These are phyloP conservation scores for Geosmithia flava DNA, from an alignment of 2,329 filamentous ascomycete genomes.

Conservation along the genomic window DNA sequence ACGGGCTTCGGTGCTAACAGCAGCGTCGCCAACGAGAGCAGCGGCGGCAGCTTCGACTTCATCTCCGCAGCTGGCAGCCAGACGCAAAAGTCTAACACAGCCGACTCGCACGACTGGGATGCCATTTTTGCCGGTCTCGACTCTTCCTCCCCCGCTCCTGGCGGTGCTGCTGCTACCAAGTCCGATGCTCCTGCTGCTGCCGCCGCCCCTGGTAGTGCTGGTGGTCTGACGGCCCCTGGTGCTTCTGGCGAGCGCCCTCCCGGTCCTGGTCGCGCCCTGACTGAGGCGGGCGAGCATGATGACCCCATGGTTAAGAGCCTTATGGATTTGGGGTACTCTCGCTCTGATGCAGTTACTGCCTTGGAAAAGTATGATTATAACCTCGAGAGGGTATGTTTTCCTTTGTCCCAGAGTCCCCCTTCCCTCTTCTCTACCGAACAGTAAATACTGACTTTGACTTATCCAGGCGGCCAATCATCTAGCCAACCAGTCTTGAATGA, in stretches of 20 bases:
- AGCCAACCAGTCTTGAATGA: slow-evolving; percentile 37
- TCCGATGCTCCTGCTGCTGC: slow-evolving; percentile 6
- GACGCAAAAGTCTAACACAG: slow-evolving; percentile 17
- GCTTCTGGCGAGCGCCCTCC: slow-evolving; percentile 11
- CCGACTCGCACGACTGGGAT: slow-evolving; percentile 75
- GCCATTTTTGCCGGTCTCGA: slow-evolving; percentile 80
- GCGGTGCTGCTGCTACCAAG: slow-evolving; percentile 5
- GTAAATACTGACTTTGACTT: slow-evolving; percentile 6
- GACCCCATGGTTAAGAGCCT: slow-evolving; percentile 85
- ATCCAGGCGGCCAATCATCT: slow-evolving; percentile 40
- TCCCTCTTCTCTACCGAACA: not conserved
- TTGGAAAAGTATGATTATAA: slow-evolving; percentile 96
- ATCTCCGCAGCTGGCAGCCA: slow-evolving; percentile 30
- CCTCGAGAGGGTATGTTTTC: slow-evolving; percentile 66
- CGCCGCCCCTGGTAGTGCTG: slow-evolving; percentile 5
- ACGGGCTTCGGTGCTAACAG: too few relatives aligned
- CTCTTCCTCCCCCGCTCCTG: slow-evolving; percentile 25
- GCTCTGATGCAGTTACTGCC: slow-evolving; percentile 61
- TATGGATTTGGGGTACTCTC: slow-evolving; percentile 77
- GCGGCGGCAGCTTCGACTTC: slow-evolving; percentile 41
- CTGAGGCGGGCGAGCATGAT: slow-evolving; percentile 67
- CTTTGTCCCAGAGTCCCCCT: not conserved
- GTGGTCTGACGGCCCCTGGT: slow-evolving; percentile 6
- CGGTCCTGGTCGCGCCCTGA: slow-evolving; percentile 51
- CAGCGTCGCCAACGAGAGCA: slow-evolving; percentile 30